Base-by-base conservation (phyloP, 129 eudicot species). In the Ambrosia trifida region DNA sequence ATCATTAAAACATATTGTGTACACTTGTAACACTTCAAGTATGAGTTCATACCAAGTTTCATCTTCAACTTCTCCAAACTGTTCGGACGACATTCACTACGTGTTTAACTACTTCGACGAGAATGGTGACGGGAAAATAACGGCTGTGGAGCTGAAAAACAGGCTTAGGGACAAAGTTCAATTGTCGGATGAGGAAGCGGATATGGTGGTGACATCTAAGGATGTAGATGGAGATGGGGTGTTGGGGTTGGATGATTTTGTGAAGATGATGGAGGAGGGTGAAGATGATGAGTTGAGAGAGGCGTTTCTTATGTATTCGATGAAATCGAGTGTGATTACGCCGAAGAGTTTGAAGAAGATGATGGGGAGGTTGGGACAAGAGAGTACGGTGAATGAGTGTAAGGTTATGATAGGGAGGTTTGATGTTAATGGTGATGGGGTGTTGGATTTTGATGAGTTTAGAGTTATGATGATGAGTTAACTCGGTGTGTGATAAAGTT, bases 341-440 rank as follows among this genome's bases (percentile, higher is more conserved):
- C 75, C 87, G 0, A 83, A 66, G 76, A 86, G 91, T 53, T 54
- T 86, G 79, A 69, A 44, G 65, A 64, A 74, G 69, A 77, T 85
- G 72, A 70, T 84, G 70, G 45, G 60, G 77, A 53, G 72, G 53
- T 71, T 85, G 28, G 89, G 89, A 1, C 81, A 81, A 64, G 0
- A 72, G 49, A 31, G 40, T 28, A 74, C 64, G 47, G 72, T 66
- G 35, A 44, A 47, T 13, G 80, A 79, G 13, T 85, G 89, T 11
- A 66, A 74, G 71, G 4, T 14, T n/a, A 85, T 85, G 84, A 85
- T 85, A 11, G 24, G 76, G 13, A 52, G 20, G 16, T 85, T 78
- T n/a, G 89, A 85, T 35, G 84, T 81, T 43, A 78, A 85, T 62
- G 86, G 84, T 1, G 87, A 83, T 61, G 87, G 84, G 5, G 81